These are phyloP conservation scores for Pouteria campechiana DNA, from an alignment of 179 eudicot genomes.

Conservation along the genomic window DNA sequence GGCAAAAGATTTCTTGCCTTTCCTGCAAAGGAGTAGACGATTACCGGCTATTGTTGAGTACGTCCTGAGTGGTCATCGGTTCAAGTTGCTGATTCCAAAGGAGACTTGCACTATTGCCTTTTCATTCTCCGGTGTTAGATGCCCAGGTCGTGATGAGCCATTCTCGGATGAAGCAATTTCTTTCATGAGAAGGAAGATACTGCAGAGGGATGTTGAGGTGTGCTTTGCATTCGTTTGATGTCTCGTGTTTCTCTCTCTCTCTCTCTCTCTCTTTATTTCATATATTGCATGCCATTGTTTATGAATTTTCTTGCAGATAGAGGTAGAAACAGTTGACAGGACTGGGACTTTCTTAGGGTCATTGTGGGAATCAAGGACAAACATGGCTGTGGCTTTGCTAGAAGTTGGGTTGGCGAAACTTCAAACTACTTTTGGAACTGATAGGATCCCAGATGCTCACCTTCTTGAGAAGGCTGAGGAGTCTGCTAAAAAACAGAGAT, in stretches of 20 bases:
- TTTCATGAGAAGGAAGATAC: conserved; percentile 79
- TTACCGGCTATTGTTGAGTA: conserved; percentile 85
- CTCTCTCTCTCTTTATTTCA: background rate
- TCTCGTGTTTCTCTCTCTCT: background rate
- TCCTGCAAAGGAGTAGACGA: conserved; percentile 58
- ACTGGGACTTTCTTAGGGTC: conserved; percentile 90
- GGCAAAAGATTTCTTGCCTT: conserved; percentile 81
- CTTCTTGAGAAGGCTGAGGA: conserved; percentile 79
- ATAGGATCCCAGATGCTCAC: conserved; percentile 71
- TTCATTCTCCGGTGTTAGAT: conserved; percentile 88
- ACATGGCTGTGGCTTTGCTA: conserved; percentile 48
- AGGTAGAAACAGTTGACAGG: conserved; percentile 91
- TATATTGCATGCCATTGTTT: background rate
- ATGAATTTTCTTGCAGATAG: conserved; percentile 40
- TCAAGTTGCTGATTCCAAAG: conserved; percentile 66
- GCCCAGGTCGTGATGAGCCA: conserved; percentile 89
- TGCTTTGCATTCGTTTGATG: too few relatives aligned
- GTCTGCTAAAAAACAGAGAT: conserved; percentile 76
- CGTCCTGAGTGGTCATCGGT: conserved; percentile 93
- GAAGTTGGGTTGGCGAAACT: conserved; percentile 90
- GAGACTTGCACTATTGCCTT: conserved; percentile 91
- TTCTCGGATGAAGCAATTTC: conserved; percentile 88
- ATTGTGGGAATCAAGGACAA: conserved; percentile 74
- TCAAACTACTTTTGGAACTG: conserved; percentile 65
- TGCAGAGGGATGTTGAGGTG: conserved; percentile 99